phyloP scores from a whole-genome alignment of 2,329 filamentous ascomycete genomes.

The Sporothrix luriei region DNA sequence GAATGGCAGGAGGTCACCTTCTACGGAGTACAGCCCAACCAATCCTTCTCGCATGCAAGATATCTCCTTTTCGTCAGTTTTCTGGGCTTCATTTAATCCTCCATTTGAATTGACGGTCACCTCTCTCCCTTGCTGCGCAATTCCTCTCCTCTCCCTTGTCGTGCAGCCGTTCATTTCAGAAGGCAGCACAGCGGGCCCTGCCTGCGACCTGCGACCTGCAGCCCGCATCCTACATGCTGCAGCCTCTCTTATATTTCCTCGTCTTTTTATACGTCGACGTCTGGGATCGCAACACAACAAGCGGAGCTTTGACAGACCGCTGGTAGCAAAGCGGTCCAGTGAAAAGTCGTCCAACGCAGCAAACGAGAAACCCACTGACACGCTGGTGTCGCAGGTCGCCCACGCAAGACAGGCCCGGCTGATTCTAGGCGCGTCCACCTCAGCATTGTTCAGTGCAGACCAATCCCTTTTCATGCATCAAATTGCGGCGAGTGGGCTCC shows the following conservation, averaged over 20 bases:
- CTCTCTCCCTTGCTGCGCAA: conserved; percentile 11
- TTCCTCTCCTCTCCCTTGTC: conserved; percentile 30
- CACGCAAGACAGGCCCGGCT: too few relatives aligned
- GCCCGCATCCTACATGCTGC: conserved; percentile 18
- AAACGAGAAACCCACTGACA: background rate
- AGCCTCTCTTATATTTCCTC: conserved; percentile 9
- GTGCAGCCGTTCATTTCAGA: conserved; percentile 33
- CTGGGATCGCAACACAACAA: background rate
- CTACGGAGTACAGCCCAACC: too few relatives aligned
- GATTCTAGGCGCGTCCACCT: background rate
- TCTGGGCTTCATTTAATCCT: conserved; percentile 10
- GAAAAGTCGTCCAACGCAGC: background rate
- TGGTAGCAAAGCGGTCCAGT: background rate
- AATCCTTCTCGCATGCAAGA: conserved; percentile 18
- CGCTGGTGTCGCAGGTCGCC: background rate
- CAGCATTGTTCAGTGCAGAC: background rate
- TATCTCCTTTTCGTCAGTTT: background rate
- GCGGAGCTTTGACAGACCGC: conserved; percentile 2
- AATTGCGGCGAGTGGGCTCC: conserved; percentile 20
- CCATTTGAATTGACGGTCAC: background rate
- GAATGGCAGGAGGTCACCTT: conserved; percentile 19
- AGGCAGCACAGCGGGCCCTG: conserved; percentile 28
- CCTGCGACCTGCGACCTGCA: conserved; percentile 22
- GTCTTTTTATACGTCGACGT: background rate
- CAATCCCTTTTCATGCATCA: conserved; percentile 21